Percentiles rank a stretch among this genome's conserved stretches.
phyloP scores from a whole-genome alignment of 768 basidiomycete species.

The Russula ochroleuca region DNA sequence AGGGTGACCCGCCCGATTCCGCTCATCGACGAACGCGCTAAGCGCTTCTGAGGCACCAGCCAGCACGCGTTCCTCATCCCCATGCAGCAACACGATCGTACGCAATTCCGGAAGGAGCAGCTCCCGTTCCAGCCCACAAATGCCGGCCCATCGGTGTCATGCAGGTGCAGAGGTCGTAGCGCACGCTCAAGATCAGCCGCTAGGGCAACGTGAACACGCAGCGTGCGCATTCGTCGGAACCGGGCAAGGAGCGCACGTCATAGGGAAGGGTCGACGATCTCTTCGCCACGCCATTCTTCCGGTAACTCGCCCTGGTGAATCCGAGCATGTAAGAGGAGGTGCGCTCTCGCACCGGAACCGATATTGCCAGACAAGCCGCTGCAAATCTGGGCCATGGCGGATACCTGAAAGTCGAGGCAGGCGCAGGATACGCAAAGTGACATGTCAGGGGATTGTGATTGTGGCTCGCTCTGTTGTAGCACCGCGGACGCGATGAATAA shows the following conservation, averaged over 20 bases:
- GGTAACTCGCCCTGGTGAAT: constrained; percentile 1
- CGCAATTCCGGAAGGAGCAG: constrained; percentile 4
- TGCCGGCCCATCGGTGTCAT: neutral
- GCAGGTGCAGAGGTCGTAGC: too few species aligned
- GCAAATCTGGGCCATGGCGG: constrained; percentile 11
- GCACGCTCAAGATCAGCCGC: constrained; percentile 1
- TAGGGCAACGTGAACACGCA: constrained; percentile 12
- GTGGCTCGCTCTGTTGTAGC: neutral
- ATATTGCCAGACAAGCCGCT: neutral
- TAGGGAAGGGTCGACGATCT: constrained; percentile 2
- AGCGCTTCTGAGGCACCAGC: neutral
- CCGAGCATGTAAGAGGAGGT: constrained; percentile 1
- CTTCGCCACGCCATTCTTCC: constrained; percentile 4
- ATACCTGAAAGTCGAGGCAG: too few species aligned
- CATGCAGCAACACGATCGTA: constrained; percentile 14
- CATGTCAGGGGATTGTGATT: constrained; percentile 1
- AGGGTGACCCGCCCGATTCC: neutral
- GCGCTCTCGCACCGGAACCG: too few species aligned
- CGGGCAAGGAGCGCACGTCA: constrained; percentile 5
- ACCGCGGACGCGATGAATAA: neutral
- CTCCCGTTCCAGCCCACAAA: too few species aligned
- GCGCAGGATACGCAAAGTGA: too few species aligned
- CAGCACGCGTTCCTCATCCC: neutral
- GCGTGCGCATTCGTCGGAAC: neutral
- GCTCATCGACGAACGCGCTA: neutral